phyloP scores from a whole-genome alignment of 495 filamentous ascomycete species.

The Neurospora sp. region DNA sequence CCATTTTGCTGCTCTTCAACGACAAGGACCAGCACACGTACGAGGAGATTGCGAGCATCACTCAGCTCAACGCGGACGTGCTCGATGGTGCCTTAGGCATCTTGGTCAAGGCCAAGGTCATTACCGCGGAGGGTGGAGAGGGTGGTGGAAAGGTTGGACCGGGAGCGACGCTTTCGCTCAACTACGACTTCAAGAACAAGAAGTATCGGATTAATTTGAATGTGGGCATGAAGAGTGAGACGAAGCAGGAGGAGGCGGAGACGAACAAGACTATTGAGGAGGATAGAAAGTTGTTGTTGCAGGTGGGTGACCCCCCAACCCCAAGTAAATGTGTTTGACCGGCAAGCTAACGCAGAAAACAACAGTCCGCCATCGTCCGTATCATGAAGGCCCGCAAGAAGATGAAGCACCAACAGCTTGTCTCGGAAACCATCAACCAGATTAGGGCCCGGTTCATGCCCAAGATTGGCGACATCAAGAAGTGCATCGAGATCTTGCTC shows the following conservation, averaged over 20 bases:
- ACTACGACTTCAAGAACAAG: conserved; percentile 94
- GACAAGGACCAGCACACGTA: conserved; percentile 77
- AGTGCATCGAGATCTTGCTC: conserved; percentile 95
- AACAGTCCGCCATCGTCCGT: conserved; percentile 70
- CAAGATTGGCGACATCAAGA: conserved; percentile 93
- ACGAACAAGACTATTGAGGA: conserved; percentile 99
- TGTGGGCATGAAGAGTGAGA: conserved; percentile 84
- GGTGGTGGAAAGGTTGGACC: conserved; percentile 62
- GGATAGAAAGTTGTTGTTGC: conserved; percentile 89
- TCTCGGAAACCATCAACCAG: conserved; percentile 89
- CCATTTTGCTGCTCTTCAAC: conserved; percentile 92
- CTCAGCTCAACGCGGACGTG: conserved; percentile 64
- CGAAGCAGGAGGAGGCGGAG: conserved; percentile 89
- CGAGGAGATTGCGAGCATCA: conserved; percentile 73
- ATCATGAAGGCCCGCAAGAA: conserved; percentile 99
- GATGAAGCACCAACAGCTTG: conserved; percentile 91
- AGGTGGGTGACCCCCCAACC: conserved; percentile 34
- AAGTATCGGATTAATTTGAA: conserved; percentile 96
- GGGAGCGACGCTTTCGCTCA: conserved; percentile 66
- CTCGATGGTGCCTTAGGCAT: conserved; percentile 78
- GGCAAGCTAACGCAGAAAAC: no score
- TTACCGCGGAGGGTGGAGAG: conserved; percentile 51
- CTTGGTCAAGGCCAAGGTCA: conserved; percentile 82
- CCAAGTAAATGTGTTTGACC: no score
- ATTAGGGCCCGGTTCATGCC: conserved; percentile 91